These are phyloP conservation scores for Heteromeles arbutifolia DNA, from an alignment of 306 rosid species.

Conservation along the genomic window DNA sequence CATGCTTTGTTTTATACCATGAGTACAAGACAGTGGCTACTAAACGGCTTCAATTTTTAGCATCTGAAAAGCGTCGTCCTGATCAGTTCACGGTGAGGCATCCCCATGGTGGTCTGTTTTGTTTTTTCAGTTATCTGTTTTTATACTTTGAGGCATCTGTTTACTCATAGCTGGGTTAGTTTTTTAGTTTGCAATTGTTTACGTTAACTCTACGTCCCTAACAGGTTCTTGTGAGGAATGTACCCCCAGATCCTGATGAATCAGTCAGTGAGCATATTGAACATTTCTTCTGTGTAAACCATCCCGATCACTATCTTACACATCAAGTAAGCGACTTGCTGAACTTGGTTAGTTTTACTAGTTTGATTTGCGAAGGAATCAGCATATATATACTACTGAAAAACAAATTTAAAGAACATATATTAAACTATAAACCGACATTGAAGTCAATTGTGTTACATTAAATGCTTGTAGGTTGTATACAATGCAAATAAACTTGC, in stretches of 20 bases:
- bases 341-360: neutral
- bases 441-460: neutral
- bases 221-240: constrained; percentile 83
- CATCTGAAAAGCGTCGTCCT: constrained; percentile 70
- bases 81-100: constrained; percentile 67
- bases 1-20: constrained; percentile 62
- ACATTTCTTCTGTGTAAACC: constrained; percentile 89
- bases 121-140: neutral
- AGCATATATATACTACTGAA: neutral
- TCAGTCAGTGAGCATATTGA: constrained; percentile 80
- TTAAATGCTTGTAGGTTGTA: constrained; percentile 49
- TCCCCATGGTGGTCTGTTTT: neutral
- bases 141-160: neutral
- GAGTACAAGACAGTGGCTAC: constrained; percentile 58
- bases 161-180: neutral
- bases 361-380: neutral
- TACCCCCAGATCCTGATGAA: constrained; percentile 87
- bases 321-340: constrained; percentile 56
- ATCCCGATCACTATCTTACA: constrained; percentile 77
- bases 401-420: no score
- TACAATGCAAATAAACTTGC: constrained; percentile 75
- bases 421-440: no score
- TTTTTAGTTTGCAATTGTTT: neutral
- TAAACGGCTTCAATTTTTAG: constrained; percentile 73
- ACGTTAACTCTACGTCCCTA: constrained; percentile 10